A percentile compares a stretch with the other conserved stretches of the same genome.
phyloP scores from a whole-genome alignment of 306 rosid genomes.

The Prunus padus region DNA sequence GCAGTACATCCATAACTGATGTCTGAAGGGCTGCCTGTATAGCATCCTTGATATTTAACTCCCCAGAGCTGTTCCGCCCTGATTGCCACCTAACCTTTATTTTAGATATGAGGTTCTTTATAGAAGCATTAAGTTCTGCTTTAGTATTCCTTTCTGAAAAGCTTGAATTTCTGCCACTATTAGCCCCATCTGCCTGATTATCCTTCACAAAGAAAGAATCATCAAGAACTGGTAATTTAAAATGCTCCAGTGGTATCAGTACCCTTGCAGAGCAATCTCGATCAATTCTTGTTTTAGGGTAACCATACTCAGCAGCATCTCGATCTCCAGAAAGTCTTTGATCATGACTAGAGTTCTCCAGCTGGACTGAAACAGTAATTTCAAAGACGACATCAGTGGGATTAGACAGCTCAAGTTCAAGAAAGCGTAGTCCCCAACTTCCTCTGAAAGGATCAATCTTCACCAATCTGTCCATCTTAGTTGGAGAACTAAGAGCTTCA shows the following conservation, averaged over 20 bases:
- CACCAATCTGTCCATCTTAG: constrained; percentile 73
- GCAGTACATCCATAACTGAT: constrained; percentile 86
- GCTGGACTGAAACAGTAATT: constrained; percentile 77
- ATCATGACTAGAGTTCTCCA: constrained; percentile 59
- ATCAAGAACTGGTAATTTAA: constrained; percentile 90
- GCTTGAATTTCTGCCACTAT: constrained; percentile 46
- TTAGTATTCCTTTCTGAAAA: constrained; percentile 79
- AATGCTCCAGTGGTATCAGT: constrained; percentile 87
- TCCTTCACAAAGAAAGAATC: constrained; percentile 78
- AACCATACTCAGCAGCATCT: constrained; percentile 63
- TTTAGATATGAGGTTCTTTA: constrained; percentile 83
- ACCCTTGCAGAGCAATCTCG: constrained; percentile 94
- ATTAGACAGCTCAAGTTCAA: constrained; percentile 90
- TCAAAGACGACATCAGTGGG: constrained; percentile 86
- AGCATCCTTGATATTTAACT: constrained; percentile 89
- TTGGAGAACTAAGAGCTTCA: constrained; percentile 42
- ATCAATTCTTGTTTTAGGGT: constrained; percentile 85
- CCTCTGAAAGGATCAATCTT: constrained; percentile 90
- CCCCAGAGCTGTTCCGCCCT: constrained; percentile 83
- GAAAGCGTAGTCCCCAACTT: constrained; percentile 92
- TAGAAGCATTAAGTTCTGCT: constrained; percentile 88
- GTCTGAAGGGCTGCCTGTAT: constrained; percentile 86
- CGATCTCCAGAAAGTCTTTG: constrained; percentile 42
- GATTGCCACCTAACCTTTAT: constrained; percentile 92
- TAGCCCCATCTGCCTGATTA: constrained; percentile 41